Percentiles rank a stretch among this genome's conserved stretches.
Evolutionary conservation across 2,329 filamentous ascomycete species (phyloP).

Genomic region (Zymoseptoria tritici): DNA sequence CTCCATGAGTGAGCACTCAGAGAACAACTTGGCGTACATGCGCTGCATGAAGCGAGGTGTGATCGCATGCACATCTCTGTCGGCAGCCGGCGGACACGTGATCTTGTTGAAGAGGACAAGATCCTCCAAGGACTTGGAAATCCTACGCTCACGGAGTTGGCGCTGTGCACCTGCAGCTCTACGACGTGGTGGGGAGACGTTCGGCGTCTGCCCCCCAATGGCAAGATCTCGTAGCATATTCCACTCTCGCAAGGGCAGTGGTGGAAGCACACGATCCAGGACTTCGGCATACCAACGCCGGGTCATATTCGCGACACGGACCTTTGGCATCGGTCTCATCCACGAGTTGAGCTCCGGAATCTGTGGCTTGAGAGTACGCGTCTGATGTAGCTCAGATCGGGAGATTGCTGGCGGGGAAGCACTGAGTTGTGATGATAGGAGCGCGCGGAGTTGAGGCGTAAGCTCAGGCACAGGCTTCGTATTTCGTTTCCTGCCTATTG

Average conservation of each 20-base stretch:
- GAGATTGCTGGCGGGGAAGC: conserved; percentile 26
- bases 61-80: conserved; percentile 28
- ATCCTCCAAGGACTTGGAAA: conserved; percentile 18
- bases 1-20: conserved; percentile 36
- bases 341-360: conserved; percentile 41
- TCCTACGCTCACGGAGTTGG: background rate
- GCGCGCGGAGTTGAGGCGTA: conserved; percentile 26
- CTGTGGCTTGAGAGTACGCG: conserved; percentile 17
- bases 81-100: background rate
- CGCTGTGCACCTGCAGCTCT: background rate
- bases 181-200: conserved; percentile 7
- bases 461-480: conserved; percentile 29
- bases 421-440: conserved; percentile 26
- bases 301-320: conserved; percentile 37
- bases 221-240: conserved; percentile 35
- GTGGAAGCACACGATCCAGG: conserved; percentile 37
- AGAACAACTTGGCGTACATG: conserved; percentile 37
- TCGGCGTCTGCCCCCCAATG: conserved; percentile 21
- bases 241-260: conserved; percentile 41
- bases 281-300: conserved; percentile 38
- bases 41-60: conserved; percentile 40
- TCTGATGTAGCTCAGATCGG: conserved; percentile 15
- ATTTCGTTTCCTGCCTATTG: background rate
- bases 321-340: conserved; percentile 40
- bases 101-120: conserved; percentile 10